These are phyloP conservation scores for Tricholoma terreum DNA, from an alignment of 768 basidiomycete species.

Conservation along the genomic window DNA sequence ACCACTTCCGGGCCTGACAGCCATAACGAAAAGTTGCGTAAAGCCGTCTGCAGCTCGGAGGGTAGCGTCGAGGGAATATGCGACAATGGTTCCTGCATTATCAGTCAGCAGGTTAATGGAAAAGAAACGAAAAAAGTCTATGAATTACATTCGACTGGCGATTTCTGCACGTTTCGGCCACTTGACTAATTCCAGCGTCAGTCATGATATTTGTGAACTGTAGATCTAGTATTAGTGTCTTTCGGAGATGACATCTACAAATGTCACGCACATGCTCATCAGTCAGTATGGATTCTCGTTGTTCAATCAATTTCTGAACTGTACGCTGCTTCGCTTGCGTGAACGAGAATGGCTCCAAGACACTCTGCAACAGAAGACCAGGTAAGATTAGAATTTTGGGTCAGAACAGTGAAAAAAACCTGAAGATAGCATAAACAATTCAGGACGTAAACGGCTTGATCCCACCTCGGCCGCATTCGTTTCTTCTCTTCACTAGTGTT, in stretches of 20 bases:
- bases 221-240: not conserved
- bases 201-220: constrained; percentile 50
- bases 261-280: constrained; percentile 73
- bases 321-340: constrained; percentile 55
- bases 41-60: constrained; percentile 54
- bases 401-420: constrained; percentile 39
- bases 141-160: constrained; percentile 38
- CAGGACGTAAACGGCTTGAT: constrained; percentile 76
- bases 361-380: constrained; percentile 38
- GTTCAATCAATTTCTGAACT: constrained; percentile 60
- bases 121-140: not conserved
- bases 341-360: constrained; percentile 67
- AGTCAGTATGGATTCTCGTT: constrained; percentile 60
- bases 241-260: not conserved
- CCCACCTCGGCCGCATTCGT: constrained; percentile 61
- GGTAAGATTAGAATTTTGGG: not conserved
- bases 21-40: constrained; percentile 78
- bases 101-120: not conserved
- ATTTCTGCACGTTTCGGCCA: constrained; percentile 41
- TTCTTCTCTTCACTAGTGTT: constrained; percentile 65
- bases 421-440: constrained; percentile 84
- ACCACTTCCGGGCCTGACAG: constrained; percentile 79
- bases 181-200: constrained; percentile 52
- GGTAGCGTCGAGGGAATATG: constrained; percentile 67
- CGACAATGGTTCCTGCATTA: constrained; percentile 63